Percentiles rank a stretch among this genome's conserved stretches.
Evolutionary conservation across 192 early-diverging fungal species (phyloP).

Genomic region (Coemansia sp.): DNA sequence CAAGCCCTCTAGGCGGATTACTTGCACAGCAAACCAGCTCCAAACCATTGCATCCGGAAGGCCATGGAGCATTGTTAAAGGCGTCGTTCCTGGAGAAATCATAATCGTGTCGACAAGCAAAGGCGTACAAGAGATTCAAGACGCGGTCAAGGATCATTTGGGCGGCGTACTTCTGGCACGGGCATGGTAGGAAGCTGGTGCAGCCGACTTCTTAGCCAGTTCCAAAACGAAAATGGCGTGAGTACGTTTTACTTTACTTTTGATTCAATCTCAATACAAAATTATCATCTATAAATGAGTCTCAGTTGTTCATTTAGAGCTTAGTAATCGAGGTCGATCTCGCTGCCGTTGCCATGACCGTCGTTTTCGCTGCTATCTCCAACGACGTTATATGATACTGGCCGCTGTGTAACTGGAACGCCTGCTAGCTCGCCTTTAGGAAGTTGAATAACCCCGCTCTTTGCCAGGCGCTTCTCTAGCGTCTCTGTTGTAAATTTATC

Average conservation of each 20-base stretch:
- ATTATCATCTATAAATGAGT: not conserved
- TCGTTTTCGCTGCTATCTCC: not conserved
- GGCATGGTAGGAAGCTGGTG: conserved; percentile 41
- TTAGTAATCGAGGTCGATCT: conserved; percentile 1
- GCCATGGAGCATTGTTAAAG: conserved; percentile 75
- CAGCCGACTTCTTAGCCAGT: too few species aligned
- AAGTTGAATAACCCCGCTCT: conserved; percentile 58
- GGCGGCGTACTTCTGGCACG: conserved; percentile 89
- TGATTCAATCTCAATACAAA: not conserved
- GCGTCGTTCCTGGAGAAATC: conserved; percentile 85
- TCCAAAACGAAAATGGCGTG: not conserved
- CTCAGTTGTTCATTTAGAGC: not conserved
- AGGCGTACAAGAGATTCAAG: conserved; percentile 88
- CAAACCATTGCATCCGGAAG: conserved; percentile 72
- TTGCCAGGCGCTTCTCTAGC: conserved; percentile 70
- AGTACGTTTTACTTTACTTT: not conserved
- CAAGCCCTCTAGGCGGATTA: conserved; percentile 81
- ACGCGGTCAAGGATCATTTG: conserved; percentile 79
- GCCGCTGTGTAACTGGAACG: conserved; percentile 38
- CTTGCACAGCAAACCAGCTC: conserved; percentile 79
- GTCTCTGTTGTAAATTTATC: conserved; percentile 79
- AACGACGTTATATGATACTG: conserved; percentile 12
- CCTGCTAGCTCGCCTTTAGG: conserved; percentile 36
- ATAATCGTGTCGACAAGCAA: conserved; percentile 83
- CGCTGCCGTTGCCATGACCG: not conserved